phyloP scores from a whole-genome alignment of 1,284 basidiomycete species.

The Xerocomus amazonicus region DNA sequence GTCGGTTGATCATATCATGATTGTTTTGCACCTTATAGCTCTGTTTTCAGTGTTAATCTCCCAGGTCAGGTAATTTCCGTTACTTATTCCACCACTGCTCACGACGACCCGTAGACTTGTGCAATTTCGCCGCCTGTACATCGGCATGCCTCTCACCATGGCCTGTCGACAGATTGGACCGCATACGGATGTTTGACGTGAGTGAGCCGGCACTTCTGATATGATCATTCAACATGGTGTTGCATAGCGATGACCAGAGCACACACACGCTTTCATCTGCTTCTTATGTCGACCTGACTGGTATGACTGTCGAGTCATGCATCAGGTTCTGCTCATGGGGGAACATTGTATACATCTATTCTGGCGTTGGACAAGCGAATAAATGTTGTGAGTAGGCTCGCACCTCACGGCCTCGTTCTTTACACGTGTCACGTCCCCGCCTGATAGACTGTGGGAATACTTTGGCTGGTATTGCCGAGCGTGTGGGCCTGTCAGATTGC shows the following conservation, averaged over 20 bases:
- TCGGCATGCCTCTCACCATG: too few species aligned
- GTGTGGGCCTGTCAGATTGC: slow-evolving; percentile 50
- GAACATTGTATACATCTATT: slow-evolving; percentile 49
- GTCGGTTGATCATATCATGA: slow-evolving; percentile 7
- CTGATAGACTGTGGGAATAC: slow-evolving; percentile 58
- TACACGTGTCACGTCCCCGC: neutral
- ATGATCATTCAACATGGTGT: too few species aligned
- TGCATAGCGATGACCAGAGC: too few species aligned
- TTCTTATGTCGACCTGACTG: too few species aligned
- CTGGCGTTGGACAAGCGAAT: slow-evolving; percentile 38
- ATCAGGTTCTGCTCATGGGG: slow-evolving; percentile 48
- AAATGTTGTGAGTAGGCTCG: slow-evolving; percentile 44
- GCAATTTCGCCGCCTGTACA: neutral
- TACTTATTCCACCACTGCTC: neutral
- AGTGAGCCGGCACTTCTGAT: too few species aligned
- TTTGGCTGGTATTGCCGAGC: slow-evolving; percentile 45
- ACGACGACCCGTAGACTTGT: slow-evolving; percentile 3
- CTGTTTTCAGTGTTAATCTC: neutral
- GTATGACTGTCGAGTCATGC: slow-evolving; percentile 17
- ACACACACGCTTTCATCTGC: too few species aligned
- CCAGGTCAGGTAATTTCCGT: slow-evolving; percentile 1
- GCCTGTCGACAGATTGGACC: too few species aligned
- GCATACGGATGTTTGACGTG: too few species aligned
- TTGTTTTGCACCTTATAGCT: neutral
- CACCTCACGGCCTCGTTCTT: too few species aligned